Evolutionary conservation across 306 rosid genomes (phyloP).

Genomic region (Senna siamea): DNA sequence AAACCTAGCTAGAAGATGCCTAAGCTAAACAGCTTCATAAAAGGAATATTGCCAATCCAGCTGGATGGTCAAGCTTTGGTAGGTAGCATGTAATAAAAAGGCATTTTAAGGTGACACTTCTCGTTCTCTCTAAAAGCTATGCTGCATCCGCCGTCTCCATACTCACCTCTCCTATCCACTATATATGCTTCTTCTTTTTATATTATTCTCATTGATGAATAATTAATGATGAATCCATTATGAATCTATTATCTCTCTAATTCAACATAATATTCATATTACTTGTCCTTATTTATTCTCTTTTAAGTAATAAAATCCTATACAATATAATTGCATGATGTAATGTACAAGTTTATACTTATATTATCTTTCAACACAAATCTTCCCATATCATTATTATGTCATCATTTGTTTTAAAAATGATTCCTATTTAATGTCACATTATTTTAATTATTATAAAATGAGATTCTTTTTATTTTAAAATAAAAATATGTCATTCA

Average conservation of each 20-base stretch:
- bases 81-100: constrained; percentile 22
- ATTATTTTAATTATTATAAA: no score
- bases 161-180: background rate
- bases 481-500: no score
- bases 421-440: no score
- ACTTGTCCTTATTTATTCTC: no score
- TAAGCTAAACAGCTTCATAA: background rate
- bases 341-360: no score
- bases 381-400: background rate
- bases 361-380: background rate
- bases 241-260: no score
- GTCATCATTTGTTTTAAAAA: no score
- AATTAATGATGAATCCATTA: background rate
- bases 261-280: no score
- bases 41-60: background rate
- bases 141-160: constrained; percentile 15
- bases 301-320: no score
- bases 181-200: background rate
- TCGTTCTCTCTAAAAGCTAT: constrained; percentile 30
- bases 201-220: background rate
- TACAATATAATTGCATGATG: no score
- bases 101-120: constrained; percentile 13
- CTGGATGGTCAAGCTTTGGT: constrained; percentile 27
- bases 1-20: background rate
- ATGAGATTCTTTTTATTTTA: no score